Conservation (phyloP, 805 yeast species). For the Zygotorulaspora danielsina region DNA sequence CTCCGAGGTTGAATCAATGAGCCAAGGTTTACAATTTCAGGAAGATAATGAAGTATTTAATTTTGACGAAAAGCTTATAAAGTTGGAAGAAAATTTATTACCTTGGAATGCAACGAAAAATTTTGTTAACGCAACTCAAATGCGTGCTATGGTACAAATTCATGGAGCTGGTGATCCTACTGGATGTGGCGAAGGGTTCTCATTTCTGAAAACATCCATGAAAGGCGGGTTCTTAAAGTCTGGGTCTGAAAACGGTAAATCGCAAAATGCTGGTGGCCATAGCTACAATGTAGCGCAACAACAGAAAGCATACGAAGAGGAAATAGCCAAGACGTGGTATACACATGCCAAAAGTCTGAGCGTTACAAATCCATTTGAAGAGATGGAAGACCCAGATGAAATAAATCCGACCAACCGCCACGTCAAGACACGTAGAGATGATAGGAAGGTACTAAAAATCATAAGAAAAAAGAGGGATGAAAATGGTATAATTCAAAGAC, state of each 20-base stretch:
- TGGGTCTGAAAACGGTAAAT: conserved; percentile 35
- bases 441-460: conserved; percentile 51
- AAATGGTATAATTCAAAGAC: conserved; percentile 80
- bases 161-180: conserved; percentile 95
- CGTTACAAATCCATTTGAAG: conserved; percentile 38
- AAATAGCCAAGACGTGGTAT: conserved; percentile 84
- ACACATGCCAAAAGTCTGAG: conserved; percentile 64
- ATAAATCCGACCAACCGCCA: conserved; percentile 35
- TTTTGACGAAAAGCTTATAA: conserved; percentile 46
- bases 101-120: conserved; percentile 94
- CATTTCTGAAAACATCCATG: conserved; percentile 87
- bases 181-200: conserved; percentile 83
- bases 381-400: conserved; percentile 36
- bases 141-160: conserved; percentile 92
- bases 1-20: conserved; percentile 84
- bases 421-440: conserved; percentile 27
- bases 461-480: conserved; percentile 78
- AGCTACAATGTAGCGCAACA: conserved; percentile 78
- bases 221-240: conserved; percentile 74
- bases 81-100: conserved; percentile 77
- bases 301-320: conserved; percentile 88
- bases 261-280: conserved; percentile 53
- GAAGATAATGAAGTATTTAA: conserved; percentile 70
- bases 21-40: conserved; percentile 80
- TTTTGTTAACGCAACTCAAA: conserved; percentile 89